Percentiles rank a stretch among this genome's conserved stretches.
Conservation (phyloP, 2,329 filamentous ascomycete species). For the Alternaria arborescens region DNA sequence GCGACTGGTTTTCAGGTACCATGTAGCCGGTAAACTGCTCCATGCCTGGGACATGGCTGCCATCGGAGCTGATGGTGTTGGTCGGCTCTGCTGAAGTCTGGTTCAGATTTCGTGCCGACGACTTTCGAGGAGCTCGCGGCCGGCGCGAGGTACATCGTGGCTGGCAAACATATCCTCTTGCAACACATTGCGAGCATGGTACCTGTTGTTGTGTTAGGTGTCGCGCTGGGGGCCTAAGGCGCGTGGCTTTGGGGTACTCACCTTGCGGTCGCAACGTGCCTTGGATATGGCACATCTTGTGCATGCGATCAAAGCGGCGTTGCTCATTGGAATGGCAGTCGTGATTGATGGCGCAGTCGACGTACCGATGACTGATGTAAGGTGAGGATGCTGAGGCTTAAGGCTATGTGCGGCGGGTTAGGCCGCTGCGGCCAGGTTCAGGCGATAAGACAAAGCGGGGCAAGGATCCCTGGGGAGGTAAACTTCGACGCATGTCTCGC, state of each 20-base stretch:
- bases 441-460: neutral
- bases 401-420: neutral
- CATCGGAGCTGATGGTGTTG: neutral
- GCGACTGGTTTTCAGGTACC: neutral
- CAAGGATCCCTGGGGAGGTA: neutral
- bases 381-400: neutral
- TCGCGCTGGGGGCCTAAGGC: neutral
- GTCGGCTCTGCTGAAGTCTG: neutral
- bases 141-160: conserved; percentile 12
- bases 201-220: conserved; percentile 9
- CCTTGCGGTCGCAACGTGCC: conserved; percentile 14
- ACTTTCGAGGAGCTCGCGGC: conserved; percentile 9
- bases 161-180: conserved; percentile 12
- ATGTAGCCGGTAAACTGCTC: conserved; percentile 8
- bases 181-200: conserved; percentile 17
- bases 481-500: neutral
- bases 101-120: neutral
- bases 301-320: conserved; percentile 12
- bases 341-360: neutral
- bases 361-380: neutral
- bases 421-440: neutral
- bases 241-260: neutral
- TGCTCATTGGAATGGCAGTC: conserved; percentile 5
- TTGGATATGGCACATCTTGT: conserved; percentile 16
- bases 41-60: conserved; percentile 2